These are phyloP conservation scores for Xylaria curta DNA, from an alignment of 495 filamentous ascomycete genomes.

Conservation along the genomic window DNA sequence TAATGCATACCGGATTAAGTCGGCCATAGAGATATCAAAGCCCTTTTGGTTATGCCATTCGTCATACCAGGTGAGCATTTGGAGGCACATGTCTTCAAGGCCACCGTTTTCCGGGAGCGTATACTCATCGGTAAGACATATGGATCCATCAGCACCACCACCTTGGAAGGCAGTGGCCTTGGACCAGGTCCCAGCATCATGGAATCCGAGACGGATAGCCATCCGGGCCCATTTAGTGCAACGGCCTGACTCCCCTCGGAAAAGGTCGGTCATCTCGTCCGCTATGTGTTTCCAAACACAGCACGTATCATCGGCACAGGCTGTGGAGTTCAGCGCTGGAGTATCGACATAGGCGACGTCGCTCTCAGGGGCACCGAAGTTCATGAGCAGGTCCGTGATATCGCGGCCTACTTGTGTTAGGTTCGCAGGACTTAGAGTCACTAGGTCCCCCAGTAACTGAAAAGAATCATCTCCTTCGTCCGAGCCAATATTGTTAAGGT, in stretches of 20 bases:
- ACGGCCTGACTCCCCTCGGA: slow-evolving; percentile 31
- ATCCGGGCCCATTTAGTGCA: slow-evolving; percentile 40
- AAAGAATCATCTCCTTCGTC: slow-evolving; percentile 24
- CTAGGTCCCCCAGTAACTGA: slow-evolving; percentile 30
- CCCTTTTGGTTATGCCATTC: slow-evolving; percentile 26
- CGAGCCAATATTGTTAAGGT: slow-evolving; percentile 16
- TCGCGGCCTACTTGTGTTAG: slow-evolving; percentile 25
- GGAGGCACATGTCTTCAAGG: slow-evolving; percentile 32
- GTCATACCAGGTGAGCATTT: slow-evolving; percentile 33
- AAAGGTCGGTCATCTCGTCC: slow-evolving; percentile 36
- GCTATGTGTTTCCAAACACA: slow-evolving; percentile 42
- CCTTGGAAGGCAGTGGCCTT: slow-evolving; percentile 28
- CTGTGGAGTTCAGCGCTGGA: slow-evolving; percentile 16
- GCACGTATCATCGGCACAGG: slow-evolving; percentile 36
- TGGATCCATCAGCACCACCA: slow-evolving; percentile 43
- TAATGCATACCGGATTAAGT: slow-evolving; percentile 34
- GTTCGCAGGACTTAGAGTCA: not conserved
- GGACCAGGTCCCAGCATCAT: slow-evolving; percentile 45
- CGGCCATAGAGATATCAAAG: slow-evolving; percentile 40
- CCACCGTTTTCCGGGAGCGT: slow-evolving; percentile 37
- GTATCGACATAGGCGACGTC: slow-evolving; percentile 6
- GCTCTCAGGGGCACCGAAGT: slow-evolving; percentile 21
- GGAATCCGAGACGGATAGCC: slow-evolving; percentile 45
- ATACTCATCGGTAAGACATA: slow-evolving; percentile 39
- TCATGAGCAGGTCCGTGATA: slow-evolving; percentile 20